phyloP scores from a whole-genome alignment of 306 rosid species.

The Myrica gale region DNA sequence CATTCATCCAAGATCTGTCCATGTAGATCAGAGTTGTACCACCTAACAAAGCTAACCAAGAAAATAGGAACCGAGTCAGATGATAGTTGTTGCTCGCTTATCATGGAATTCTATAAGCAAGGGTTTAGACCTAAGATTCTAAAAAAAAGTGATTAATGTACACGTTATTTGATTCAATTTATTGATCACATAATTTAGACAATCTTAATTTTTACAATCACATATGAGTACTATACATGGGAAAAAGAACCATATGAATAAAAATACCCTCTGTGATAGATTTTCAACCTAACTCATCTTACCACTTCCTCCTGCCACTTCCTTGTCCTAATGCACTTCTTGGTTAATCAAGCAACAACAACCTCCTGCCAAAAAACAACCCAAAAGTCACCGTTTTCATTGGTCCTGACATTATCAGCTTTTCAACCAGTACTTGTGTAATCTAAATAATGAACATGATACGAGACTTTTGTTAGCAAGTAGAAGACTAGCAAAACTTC shows the following conservation, averaged over 20 bases:
- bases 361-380: slow-evolving; percentile 9
- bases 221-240: too few relatives aligned
- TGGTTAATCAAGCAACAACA: too few relatives aligned
- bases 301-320: not conserved
- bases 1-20: too few relatives aligned
- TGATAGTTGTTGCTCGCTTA: too few relatives aligned
- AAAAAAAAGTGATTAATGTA: too few relatives aligned
- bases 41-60: too few relatives aligned
- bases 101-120: too few relatives aligned
- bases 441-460: slow-evolving; percentile 37
- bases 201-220: not conserved
- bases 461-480: not conserved
- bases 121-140: too few relatives aligned
- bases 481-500: not conserved
- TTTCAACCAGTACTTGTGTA: slow-evolving; percentile 79
- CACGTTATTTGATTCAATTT: not conserved
- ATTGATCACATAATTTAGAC: not conserved
- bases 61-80: too few relatives aligned
- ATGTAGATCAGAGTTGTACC: too few relatives aligned
- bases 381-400: slow-evolving; percentile 85
- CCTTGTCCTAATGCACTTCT: not conserved
- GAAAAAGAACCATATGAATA: too few relatives aligned
- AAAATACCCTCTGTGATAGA: not conserved
- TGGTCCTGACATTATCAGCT: slow-evolving; percentile 86
- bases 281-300: not conserved